Evolutionary conservation across 306 rosid genomes (phyloP).

Genomic region (Quercus mongolica): DNA sequence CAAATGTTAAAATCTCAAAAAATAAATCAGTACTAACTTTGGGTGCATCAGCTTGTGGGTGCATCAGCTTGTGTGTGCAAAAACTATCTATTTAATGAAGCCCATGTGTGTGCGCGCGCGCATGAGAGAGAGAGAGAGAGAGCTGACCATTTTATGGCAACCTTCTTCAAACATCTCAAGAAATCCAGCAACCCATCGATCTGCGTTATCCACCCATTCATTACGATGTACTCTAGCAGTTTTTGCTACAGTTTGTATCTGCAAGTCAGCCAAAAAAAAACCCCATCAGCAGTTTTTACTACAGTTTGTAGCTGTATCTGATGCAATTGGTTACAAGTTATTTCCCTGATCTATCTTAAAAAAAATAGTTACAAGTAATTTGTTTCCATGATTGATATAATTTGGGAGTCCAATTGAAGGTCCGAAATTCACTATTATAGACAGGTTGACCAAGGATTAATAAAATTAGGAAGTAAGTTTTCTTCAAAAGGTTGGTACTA

Average conservation of each 20-base stretch:
- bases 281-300: constrained; percentile 3
- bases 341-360: no score
- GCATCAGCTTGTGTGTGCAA: not conserved
- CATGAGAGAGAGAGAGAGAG: not conserved
- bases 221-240: constrained; percentile 69
- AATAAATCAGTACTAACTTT: not conserved
- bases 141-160: constrained; percentile 93
- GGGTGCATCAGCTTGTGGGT: not conserved
- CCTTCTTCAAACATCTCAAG: constrained; percentile 99
- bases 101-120: not conserved
- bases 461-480: no score
- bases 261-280: constrained; percentile 16
- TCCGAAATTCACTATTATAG: no score
- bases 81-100: not conserved
- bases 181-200: constrained; percentile 98
- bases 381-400: no score
- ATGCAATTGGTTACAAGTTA: no score
- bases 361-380: no score
- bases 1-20: constrained; percentile 11
- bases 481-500: no score
- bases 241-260: constrained; percentile 86
- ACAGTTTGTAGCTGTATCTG: no score
- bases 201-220: constrained; percentile 99
- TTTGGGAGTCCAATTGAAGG: no score
- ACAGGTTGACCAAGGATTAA: no score